Base-by-base conservation (phyloP, 2,329 filamentous ascomycete species). In the Aschersonia sp. region DNA sequence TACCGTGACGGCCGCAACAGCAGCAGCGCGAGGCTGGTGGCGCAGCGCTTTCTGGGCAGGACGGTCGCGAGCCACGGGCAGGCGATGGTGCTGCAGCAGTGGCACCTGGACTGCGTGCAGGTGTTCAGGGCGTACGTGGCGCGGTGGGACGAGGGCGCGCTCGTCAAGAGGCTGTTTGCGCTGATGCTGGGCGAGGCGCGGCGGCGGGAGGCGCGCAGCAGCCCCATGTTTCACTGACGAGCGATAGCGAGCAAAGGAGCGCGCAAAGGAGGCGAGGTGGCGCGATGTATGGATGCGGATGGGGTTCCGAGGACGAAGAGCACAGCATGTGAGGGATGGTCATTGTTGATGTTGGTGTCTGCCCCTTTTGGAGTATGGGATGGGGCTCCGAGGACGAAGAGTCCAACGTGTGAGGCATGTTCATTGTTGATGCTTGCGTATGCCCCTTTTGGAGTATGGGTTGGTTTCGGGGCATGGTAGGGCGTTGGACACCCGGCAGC, bases 31-130 rank as follows among this genome's bases (percentile, higher is more conserved):
- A 22, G 22, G 22, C 22, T 22, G 22, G 22, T 22, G 12, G 58
- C 63, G 1, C 57, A 60, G 42, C 56, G 58, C 42, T 65, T 73
- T 33, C 61, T 76, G 2, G 73, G 74, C 49, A 73, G 70, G 56
- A 65, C 63, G 30, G 69, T 78, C 48, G 57, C 59, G 30, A 68
- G 70, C 31, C 67, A 71, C 37, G 71, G 67, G 43, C 63, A 69
- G 56, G 58, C 60, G 5, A 63, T 79, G 62, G 51, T 63, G 29
- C 62, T 80, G 14, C 68, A 77, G 58, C 57, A 64, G 49, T 79
- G 75, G 75, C 76, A 80, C 50, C 59, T 79, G 14, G 75, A 79
- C 50, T 68, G 78, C 47, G 67, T 79, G 30, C 71, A 77, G 49
- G 75, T 70, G 4, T 79, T 79, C 54, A 62, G 60, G 49, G 56